A percentile compares a stretch with the other conserved stretches of the same genome.
phyloP scores from a whole-genome alignment of 2,329 filamentous ascomycete genomes.

The Neocucurbitaria cava region DNA sequence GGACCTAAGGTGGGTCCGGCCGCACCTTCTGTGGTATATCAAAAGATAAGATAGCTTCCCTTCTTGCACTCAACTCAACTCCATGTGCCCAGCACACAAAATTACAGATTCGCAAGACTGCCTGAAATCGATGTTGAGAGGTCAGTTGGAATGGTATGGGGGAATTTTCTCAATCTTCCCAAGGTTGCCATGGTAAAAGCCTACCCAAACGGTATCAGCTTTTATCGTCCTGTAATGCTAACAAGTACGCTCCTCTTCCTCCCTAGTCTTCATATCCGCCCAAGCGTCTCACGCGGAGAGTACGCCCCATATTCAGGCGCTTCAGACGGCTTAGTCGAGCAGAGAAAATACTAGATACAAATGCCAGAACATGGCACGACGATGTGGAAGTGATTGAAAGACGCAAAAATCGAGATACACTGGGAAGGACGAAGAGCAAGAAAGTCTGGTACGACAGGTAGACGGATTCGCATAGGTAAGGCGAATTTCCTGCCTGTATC shows the following conservation, averaged over 20 bases:
- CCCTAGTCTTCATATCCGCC: background rate
- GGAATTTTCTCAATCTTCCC: too few species aligned
- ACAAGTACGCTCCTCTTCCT: background rate
- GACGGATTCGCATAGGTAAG: background rate
- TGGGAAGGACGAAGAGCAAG: background rate
- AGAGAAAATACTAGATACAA: background rate
- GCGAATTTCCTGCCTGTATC: background rate
- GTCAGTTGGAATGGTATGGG: background rate
- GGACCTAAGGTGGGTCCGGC: too few species aligned
- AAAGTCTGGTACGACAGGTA: background rate
- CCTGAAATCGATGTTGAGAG: background rate
- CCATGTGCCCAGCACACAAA: too few species aligned
- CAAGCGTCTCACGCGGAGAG: background rate
- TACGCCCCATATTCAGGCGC: background rate
- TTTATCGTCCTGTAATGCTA: background rate
- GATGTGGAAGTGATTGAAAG: background rate
- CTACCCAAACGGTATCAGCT: background rate
- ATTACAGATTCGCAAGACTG: background rate
- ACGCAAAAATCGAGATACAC: background rate
- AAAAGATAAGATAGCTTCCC: too few species aligned
- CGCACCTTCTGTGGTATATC: too few species aligned
- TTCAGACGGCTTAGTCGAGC: background rate
- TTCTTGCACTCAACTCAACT: too few species aligned
- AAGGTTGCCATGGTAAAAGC: background rate
- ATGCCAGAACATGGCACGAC: background rate